A percentile compares a stretch with the other conserved stretches of the same genome.
phyloP scores from a whole-genome alignment of 371 early-diverging fungal genomes.

The Mucor lusitanicus region DNA sequence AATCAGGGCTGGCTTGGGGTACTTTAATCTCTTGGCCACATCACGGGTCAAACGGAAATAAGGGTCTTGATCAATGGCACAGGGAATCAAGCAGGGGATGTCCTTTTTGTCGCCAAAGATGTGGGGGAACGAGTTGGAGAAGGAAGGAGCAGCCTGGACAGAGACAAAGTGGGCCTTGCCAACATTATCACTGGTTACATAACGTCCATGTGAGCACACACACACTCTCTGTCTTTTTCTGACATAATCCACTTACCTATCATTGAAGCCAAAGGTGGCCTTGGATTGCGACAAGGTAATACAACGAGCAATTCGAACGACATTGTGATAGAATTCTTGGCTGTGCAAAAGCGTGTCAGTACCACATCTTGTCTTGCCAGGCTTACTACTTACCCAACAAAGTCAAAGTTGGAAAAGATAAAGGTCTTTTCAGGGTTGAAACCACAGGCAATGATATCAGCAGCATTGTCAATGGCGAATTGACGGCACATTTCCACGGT shows the following conservation, averaged over 20 bases:
- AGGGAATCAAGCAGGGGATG: slow-evolving; percentile 97
- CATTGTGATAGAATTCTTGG: slow-evolving; percentile 91
- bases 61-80: slow-evolving; percentile 99
- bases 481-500: slow-evolving; percentile 86
- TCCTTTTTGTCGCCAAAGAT: slow-evolving; percentile 92
- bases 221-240: no score
- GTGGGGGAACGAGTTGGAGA: slow-evolving; percentile 94
- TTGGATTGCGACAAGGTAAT: slow-evolving; percentile 86
- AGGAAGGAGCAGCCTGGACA: slow-evolving; percentile 94
- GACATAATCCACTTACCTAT: slow-evolving; percentile 48
- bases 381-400: slow-evolving; percentile 70
- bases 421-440: slow-evolving; percentile 99
- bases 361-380: neutral
- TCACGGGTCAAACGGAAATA: slow-evolving; percentile 99
- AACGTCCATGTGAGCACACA: neutral
- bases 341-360: slow-evolving; percentile 37
- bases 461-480: slow-evolving; percentile 88
- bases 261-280: slow-evolving; percentile 92
- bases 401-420: slow-evolving; percentile 96
- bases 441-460: slow-evolving; percentile 98
- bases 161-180: slow-evolving; percentile 93
- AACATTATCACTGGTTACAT: slow-evolving; percentile 69
- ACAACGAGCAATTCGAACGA: slow-evolving; percentile 83
- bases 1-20: slow-evolving; percentile 95
- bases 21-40: slow-evolving; percentile 92